phyloP scores from a whole-genome alignment of 1,139 yeast genomes.

The Blastobotrys capitulatus region DNA sequence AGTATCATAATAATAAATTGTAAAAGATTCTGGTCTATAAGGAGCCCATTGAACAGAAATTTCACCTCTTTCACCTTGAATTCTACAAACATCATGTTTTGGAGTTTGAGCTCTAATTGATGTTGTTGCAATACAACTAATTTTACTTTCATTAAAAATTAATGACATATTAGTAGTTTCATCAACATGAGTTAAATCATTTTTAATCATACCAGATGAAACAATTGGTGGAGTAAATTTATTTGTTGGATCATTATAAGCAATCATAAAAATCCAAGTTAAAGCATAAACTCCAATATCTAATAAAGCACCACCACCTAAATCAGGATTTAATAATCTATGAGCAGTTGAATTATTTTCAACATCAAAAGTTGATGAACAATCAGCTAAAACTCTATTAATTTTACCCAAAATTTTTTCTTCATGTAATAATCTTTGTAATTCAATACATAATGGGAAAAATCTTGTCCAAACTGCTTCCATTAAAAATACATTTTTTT shows the following conservation, averaged over 20 bases:
- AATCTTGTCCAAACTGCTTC: slow-evolving; percentile 66
- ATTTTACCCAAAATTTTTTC: slow-evolving; percentile 46
- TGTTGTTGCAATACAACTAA: slow-evolving; percentile 30
- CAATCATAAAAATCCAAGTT: slow-evolving; percentile 38
- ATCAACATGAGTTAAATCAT: slow-evolving; percentile 29
- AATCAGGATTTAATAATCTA: slow-evolving; percentile 34
- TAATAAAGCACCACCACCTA: slow-evolving; percentile 58
- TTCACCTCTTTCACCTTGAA: slow-evolving; percentile 34
- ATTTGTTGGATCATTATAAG: slow-evolving; percentile 30
- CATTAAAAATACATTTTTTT: slow-evolving; percentile 47
- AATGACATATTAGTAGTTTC: slow-evolving; percentile 28
- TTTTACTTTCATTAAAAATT: slow-evolving; percentile 27
- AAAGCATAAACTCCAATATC: slow-evolving; percentile 57
- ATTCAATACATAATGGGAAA: slow-evolving; percentile 45
- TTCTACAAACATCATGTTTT: slow-evolving; percentile 23
- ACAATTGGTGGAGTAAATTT: slow-evolving; percentile 22
- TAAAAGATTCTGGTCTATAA: slow-evolving; percentile 29
- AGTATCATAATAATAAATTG: slow-evolving; percentile 16
- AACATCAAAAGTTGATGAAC: slow-evolving; percentile 35
- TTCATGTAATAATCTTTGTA: slow-evolving; percentile 40
- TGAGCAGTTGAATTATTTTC: slow-evolving; percentile 23
- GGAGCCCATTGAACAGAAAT: slow-evolving; percentile 29
- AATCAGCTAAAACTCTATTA: slow-evolving; percentile 40
- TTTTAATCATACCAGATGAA: slow-evolving; percentile 20
- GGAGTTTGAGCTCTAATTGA: slow-evolving; percentile 22